These are phyloP conservation scores for Erigeron philadelphicus DNA, from an alignment of 140 eudicot species.

Conservation along the genomic window DNA sequence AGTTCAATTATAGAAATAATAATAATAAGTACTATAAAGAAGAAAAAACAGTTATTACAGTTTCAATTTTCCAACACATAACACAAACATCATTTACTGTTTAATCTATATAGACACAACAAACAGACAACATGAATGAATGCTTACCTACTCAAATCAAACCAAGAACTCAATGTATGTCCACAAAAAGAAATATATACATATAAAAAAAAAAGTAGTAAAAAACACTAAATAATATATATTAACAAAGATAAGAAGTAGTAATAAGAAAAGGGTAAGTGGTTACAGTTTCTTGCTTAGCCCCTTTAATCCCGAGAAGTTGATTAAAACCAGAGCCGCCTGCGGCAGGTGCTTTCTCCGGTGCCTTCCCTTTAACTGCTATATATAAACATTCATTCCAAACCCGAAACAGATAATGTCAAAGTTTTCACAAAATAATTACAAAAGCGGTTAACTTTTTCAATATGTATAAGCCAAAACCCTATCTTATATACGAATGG, in stretches of 20 bases:
- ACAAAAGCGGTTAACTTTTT: neutral
- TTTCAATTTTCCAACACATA: too few species aligned
- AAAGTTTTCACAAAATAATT: neutral
- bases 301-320: constrained; percentile 95
- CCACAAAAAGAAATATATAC: neutral
- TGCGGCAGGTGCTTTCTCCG: constrained; percentile 75
- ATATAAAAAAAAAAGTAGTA: neutral
- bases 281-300: constrained; percentile 81
- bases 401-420: neutral
- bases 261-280: neutral
- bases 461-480: too few species aligned
- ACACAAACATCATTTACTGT: too few species aligned
- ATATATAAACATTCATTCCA: constrained; percentile 9
- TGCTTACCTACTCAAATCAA: neutral
- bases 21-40: too few species aligned
- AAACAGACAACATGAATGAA: neutral
- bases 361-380: constrained; percentile 67
- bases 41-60: too few species aligned
- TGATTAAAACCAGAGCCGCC: constrained; percentile 85
- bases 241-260: constrained; percentile 11
- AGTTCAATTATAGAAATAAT: too few species aligned
- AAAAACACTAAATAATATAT: neutral
- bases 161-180: neutral
- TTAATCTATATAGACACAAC: too few species aligned
- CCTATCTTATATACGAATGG: too few species aligned